These are phyloP conservation scores for Pittosporum tobira DNA, from an alignment of 129 eudicot species.

Conservation along the genomic window DNA sequence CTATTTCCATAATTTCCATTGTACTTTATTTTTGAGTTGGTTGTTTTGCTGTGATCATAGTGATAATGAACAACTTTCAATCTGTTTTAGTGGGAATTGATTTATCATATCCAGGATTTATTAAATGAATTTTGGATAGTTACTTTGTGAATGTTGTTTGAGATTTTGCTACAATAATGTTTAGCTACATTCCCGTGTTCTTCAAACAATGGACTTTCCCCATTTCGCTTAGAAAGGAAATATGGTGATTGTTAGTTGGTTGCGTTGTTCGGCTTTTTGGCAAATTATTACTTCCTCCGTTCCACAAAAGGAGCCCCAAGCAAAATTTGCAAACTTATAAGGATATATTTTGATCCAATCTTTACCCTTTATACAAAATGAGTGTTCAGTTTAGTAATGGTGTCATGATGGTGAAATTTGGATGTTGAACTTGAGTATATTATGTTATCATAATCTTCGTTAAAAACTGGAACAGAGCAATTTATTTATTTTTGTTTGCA, in stretches of 20 bases:
- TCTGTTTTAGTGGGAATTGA: neutral
- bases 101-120: too few species aligned
- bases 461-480: too few species aligned
- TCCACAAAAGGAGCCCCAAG: too few species aligned
- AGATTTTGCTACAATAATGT: neutral
- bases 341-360: too few species aligned
- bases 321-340: too few species aligned
- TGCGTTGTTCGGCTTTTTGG: neutral
- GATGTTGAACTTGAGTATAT: too few species aligned
- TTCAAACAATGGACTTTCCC: neutral
- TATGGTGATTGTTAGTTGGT: neutral
- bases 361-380: too few species aligned
- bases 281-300: neutral
- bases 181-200: neutral
- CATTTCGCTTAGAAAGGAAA: too few species aligned
- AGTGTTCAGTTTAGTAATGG: too few species aligned
- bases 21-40: neutral
- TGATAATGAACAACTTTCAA: neutral
- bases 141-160: neutral
- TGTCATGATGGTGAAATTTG: too few species aligned
- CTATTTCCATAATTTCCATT: neutral
- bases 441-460: too few species aligned
- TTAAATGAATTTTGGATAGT: neutral
- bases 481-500: too few species aligned
- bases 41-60: neutral